Evolutionary conservation across 805 yeast species (phyloP), one percentile per base, ranked within the genome.

Genomic region (Clavispora asparagi): DNA sequence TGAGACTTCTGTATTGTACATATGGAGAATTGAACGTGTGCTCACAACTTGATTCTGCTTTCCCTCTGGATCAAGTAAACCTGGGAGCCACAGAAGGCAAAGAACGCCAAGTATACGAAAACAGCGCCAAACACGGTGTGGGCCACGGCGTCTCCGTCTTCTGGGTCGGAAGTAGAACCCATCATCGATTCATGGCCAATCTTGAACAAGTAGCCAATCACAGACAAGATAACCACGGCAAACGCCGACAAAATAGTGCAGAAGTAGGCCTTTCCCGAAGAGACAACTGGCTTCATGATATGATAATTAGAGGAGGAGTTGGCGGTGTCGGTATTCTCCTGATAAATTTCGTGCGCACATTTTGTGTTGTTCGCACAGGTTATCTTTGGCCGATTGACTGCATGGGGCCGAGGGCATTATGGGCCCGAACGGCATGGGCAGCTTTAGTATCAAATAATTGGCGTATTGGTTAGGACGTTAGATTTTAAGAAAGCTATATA

Each of bases 161-260:
- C 87, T 12, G 99, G 99, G 62, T 91, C 96, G 56, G 76, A 82
- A 50, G 82, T 81, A 35, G 96, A 87, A 5, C 99, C 99, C 71
- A 90, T 83, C 86, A 92, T 84, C 17, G 95, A 77, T 70, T 92
- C 98, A 64, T 88, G 95, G 54, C 82, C 87, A 31, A 71, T 72
- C 56, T 85, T 74, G 73, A 94, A 92, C 52, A 92, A 75, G 55
- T 81, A 79, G 16, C 95, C 99, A 56, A 92, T 79, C 46, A 87
- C 86, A 10, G 95, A 77, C 41, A 92, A 78, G 47, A 92, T 94
- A 40, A 89, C 85, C 30, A 92, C 82, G 48, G 95, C 99, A 64
- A 92, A 92, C 13, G 94, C 90, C 42, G 97, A 90, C 39, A 94
- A 74, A 37, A 92, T 78, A 39, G 98, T 92, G 65, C 99, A 92